These are phyloP conservation scores for Leucocoprinus leucothites DNA, from an alignment of 768 basidiomycete genomes.

Conservation along the genomic window DNA sequence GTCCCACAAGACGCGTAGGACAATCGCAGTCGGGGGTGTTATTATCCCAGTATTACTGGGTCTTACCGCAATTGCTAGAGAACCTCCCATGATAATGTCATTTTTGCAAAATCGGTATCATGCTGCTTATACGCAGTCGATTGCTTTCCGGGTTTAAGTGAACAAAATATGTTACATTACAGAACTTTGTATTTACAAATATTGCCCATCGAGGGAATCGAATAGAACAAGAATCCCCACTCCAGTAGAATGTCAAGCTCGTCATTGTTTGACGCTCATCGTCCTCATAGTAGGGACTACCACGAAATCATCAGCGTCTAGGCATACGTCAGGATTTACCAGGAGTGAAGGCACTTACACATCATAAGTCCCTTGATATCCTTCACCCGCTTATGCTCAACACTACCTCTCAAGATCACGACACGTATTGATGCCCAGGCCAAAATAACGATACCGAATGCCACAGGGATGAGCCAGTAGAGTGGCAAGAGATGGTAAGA, in stretches of 20 bases:
- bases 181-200: too few species aligned
- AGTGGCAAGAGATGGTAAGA: conserved; percentile 54
- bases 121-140: conserved; percentile 35
- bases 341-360: conserved; percentile 43
- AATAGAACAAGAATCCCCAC: not conserved
- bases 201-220: not conserved
- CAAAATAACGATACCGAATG: conserved; percentile 54
- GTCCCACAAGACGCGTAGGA: conserved; percentile 20
- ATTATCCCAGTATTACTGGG: conserved; percentile 57
- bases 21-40: conserved; percentile 29
- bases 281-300: conserved; percentile 64
- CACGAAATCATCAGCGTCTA: conserved; percentile 14
- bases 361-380: conserved; percentile 69
- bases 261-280: conserved; percentile 43
- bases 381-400: conserved; percentile 54
- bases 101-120: conserved; percentile 49
- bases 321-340: not conserved
- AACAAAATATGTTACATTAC: not conserved
- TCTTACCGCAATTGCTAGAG: conserved; percentile 47
- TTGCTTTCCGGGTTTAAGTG: not conserved
- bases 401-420: conserved; percentile 49
- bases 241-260: not conserved
- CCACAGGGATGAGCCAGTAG: conserved; percentile 66
- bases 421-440: conserved; percentile 60
- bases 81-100: conserved; percentile 55